A percentile compares a stretch with the other conserved stretches of the same genome.
phyloP scores from a whole-genome alignment of 2,329 filamentous ascomycete genomes.

The Cladosporium sp. region DNA sequence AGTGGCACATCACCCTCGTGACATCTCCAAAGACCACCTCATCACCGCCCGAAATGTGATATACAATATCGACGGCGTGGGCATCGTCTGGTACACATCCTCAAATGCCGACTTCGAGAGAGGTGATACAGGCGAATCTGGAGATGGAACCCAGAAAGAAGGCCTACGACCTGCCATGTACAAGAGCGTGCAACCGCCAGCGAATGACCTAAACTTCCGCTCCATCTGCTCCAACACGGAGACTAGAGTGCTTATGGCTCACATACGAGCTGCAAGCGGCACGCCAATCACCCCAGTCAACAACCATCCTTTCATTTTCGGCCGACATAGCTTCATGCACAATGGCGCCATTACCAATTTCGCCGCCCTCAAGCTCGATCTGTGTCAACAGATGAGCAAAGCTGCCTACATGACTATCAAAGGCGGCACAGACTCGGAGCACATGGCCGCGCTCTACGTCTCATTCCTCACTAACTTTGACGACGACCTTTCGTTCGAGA shows the following conservation, averaged over 20 bases:
- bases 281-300: constrained; percentile 48
- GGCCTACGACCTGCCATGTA: constrained; percentile 47
- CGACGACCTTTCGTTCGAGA: constrained; percentile 27
- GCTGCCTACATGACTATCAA: constrained; percentile 47
- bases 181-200: constrained; percentile 49
- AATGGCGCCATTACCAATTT: constrained; percentile 51
- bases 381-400: constrained; percentile 43
- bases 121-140: constrained; percentile 22
- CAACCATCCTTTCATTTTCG: constrained; percentile 54
- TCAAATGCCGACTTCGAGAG: constrained; percentile 39
- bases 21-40: constrained; percentile 40
- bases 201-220: constrained; percentile 52
- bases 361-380: constrained; percentile 41
- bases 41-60: constrained; percentile 49
- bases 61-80: constrained; percentile 53
- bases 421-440: constrained; percentile 51
- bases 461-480: constrained; percentile 38
- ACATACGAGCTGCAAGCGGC: constrained; percentile 50
- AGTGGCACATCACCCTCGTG: constrained; percentile 44
- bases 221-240: constrained; percentile 50
- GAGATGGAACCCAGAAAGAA: constrained; percentile 26
- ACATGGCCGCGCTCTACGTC: constrained; percentile 48
- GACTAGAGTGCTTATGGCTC: constrained; percentile 48
- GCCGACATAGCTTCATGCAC: constrained; percentile 54
- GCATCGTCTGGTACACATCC: constrained; percentile 53